Evolutionary conservation across 257 asterid species (phyloP).

Genomic region (Plantago major): DNA sequence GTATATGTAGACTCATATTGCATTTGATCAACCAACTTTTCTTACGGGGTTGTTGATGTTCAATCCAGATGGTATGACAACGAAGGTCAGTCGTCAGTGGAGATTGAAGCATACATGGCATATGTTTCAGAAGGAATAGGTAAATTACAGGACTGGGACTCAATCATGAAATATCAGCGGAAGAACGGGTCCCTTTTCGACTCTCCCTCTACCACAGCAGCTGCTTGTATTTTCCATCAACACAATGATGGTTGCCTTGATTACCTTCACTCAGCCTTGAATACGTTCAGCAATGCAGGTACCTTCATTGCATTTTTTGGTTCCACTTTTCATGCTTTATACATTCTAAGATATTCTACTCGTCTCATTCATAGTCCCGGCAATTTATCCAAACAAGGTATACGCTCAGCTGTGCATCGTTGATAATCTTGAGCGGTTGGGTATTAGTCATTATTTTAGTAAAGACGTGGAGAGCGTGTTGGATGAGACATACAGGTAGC

Average conservation of each 20-base stretch:
- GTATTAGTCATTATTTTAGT: slow-evolving; percentile 55
- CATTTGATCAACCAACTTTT: background rate
- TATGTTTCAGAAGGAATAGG: slow-evolving; percentile 73
- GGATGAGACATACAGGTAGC: slow-evolving; percentile 74
- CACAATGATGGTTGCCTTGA: slow-evolving; percentile 45
- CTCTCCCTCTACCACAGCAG: slow-evolving; percentile 85
- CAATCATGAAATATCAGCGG: slow-evolving; percentile 62
- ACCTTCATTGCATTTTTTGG: slow-evolving; percentile 2
- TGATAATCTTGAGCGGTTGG: slow-evolving; percentile 65
- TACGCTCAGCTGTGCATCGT: slow-evolving; percentile 47
- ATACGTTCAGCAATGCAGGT: slow-evolving; percentile 72
- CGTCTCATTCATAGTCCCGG: slow-evolving; percentile 50
- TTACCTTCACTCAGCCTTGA: slow-evolving; percentile 49
- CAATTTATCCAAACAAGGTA: slow-evolving; percentile 54
- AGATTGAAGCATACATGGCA: slow-evolving; percentile 49
- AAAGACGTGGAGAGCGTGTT: slow-evolving; percentile 49
- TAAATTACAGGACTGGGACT: slow-evolving; percentile 51
- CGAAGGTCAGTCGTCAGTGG: slow-evolving; percentile 35
- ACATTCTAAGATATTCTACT: slow-evolving; percentile 4
- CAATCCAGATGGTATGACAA: slow-evolving; percentile 22
- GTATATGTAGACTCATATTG: too few relatives aligned
- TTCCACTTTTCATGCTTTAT: slow-evolving; percentile 1
- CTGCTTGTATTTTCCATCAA: slow-evolving; percentile 50
- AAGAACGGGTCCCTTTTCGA: slow-evolving; percentile 82
- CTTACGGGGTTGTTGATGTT: background rate